Conservation (phyloP, 441 rosid genomes). For the Viola pubescens region DNA sequence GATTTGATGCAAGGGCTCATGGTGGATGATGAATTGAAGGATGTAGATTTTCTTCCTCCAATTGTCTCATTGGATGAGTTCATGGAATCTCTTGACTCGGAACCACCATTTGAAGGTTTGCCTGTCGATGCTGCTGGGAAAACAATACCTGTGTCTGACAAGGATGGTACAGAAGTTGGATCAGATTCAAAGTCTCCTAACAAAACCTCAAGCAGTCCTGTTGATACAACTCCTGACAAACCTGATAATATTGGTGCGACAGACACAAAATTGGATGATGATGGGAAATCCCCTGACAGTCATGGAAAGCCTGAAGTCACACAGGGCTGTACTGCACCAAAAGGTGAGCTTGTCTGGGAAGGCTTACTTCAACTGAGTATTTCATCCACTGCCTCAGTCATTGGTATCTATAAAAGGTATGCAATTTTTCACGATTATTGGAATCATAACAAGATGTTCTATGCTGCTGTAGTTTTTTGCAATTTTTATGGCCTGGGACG, state of each 20-base stretch:
- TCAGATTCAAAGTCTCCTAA: constrained; percentile 32
- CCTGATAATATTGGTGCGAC: constrained; percentile 21
- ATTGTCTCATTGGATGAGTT: constrained; percentile 85
- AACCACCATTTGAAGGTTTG: constrained; percentile 66
- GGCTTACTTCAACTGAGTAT: constrained; percentile 68
- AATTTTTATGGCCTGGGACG: background rate
- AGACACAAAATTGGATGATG: constrained; percentile 16
- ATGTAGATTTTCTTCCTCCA: constrained; percentile 72
- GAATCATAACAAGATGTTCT: background rate
- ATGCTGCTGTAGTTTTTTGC: background rate
- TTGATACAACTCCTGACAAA: constrained; percentile 25
- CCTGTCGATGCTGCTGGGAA: constrained; percentile 39
- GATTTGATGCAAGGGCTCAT: constrained; percentile 50
- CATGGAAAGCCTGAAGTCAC: constrained; percentile 21
- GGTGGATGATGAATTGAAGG: constrained; percentile 73
- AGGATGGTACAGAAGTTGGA: constrained; percentile 33
- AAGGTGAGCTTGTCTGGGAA: constrained; percentile 63
- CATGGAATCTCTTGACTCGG: constrained; percentile 67
- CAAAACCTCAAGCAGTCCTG: constrained; percentile 25
- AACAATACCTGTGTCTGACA: constrained; percentile 27
- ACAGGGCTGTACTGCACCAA: constrained; percentile 18
- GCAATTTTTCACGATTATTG: constrained; percentile 12
- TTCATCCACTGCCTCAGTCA: constrained; percentile 41
- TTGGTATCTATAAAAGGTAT: constrained; percentile 70
- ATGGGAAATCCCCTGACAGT: constrained; percentile 21